Evolutionary conservation across 805 yeast species (phyloP), one percentile per base, ranked within the genome.

Genomic region (Saccharomyces kudriavzevii): DNA sequence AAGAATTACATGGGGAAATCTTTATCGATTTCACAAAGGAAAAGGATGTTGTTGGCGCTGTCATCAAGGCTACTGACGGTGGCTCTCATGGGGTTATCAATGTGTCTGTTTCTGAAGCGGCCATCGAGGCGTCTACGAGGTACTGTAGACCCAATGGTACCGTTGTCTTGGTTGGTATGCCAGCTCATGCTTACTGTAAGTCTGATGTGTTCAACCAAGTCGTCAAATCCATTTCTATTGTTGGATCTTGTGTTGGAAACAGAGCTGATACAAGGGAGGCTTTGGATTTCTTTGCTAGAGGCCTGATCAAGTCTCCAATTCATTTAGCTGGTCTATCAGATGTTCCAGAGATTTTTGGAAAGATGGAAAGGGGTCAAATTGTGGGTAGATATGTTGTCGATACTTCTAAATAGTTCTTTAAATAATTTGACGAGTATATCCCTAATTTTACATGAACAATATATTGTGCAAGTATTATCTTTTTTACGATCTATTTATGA

Each of bases 361-460:
- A 81, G 70, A 89, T 89, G 96, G 85, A 79, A 72, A 77, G 82
- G 73, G 95, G 95, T 66, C 81, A 85, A 77, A 84, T 89, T 67
- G 80, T 84, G 61, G 96, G 96, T 69, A 82, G 96, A 75, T 84
- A 84, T 71, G 96, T 89, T 55, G 84, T 89, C 64, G 96, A 89
- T 78, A 83, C 86, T 52, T 70, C 77, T 56, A 80, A 82, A 70
- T 85, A 75, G 73, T 47, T 17, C 20, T 35, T 17, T 35, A 35
- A 35, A 22, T 22, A 35, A 17, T 35, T 17, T 35, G 11, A 35
- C 17, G 43, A 35, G 17, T 17, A 17, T 35, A 35, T 35, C 22
- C 6, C 17, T 35, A 20, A 17, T 35, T 35, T 35, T 35, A n/a
- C 6, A 35, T 17, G 17, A 35, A 17, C 2, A 10, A n/a, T n/a